phyloP scores from a whole-genome alignment of 2,329 filamentous ascomycete genomes.

The Stemphylium vesicarium region DNA sequence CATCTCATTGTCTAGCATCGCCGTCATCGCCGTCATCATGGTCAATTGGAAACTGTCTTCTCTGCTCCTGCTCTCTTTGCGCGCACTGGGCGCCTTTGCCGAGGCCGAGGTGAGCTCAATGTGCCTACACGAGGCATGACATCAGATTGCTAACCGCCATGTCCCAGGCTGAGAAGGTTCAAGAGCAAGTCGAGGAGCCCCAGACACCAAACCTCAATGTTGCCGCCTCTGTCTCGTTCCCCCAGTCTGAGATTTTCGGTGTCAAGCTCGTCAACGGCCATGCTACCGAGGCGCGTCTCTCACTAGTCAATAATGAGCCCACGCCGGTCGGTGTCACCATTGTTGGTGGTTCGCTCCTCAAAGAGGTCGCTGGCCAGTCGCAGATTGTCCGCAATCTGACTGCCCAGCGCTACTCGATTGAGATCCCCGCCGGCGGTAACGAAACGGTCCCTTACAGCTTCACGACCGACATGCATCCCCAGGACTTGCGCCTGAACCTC shows the following conservation, averaged over 20 bases:
- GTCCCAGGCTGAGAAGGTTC: constrained; percentile 42
- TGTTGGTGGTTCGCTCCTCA: constrained; percentile 75
- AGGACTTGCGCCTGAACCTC: constrained; percentile 82
- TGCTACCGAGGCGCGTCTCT: constrained; percentile 80
- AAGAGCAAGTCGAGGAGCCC: constrained; percentile 65
- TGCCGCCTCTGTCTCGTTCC: constrained; percentile 64
- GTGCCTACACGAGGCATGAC: constrained; percentile 39
- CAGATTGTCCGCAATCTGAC: constrained; percentile 84
- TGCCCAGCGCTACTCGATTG: constrained; percentile 72
- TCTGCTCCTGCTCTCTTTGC: constrained; percentile 73
- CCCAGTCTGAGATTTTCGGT: constrained; percentile 80
- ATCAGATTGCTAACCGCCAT: constrained; percentile 37
- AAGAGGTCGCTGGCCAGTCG: constrained; percentile 61
- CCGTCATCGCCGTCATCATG: constrained; percentile 60
- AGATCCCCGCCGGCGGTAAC: constrained; percentile 76
- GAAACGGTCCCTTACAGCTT: constrained; percentile 83
- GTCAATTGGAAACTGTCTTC: constrained; percentile 74
- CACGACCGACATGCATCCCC: constrained; percentile 88
- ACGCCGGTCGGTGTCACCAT: constrained; percentile 76
- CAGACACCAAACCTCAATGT: constrained; percentile 66
- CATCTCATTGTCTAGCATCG: constrained; percentile 21
- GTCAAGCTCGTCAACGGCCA: constrained; percentile 95
- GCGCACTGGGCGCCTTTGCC: constrained; percentile 69
- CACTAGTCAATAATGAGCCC: constrained; percentile 83
- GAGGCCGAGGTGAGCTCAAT: constrained; percentile 63